Conservation (phyloP, 2,329 filamentous ascomycete genomes). For the Epichloe glyceriae region DNA sequence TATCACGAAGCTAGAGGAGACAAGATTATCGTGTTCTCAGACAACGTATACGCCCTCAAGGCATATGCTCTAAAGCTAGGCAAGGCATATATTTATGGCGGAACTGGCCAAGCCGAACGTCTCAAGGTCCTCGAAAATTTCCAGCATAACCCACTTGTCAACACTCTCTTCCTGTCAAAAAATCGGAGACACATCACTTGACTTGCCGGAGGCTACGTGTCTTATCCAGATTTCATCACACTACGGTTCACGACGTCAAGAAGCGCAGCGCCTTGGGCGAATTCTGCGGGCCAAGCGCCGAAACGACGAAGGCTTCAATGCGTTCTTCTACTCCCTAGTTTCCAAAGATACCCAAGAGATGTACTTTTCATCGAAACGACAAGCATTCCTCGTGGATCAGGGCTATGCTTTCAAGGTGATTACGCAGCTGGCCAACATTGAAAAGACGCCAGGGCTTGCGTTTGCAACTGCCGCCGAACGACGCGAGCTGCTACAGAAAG, state of each 20-base stretch:
- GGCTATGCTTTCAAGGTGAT: slow-evolving; percentile 99
- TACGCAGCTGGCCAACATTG: slow-evolving; percentile 84
- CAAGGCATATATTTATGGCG: slow-evolving; percentile 86
- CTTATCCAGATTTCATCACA: slow-evolving; percentile 96
- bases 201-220: slow-evolving; percentile 90
- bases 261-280: slow-evolving; percentile 83
- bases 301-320: slow-evolving; percentile 97
- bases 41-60: slow-evolving; percentile 88
- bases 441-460: slow-evolving; percentile 65
- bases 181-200: slow-evolving; percentile 96
- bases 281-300: slow-evolving; percentile 90
- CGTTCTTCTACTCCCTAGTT: slow-evolving; percentile 96
- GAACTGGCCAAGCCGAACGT: slow-evolving; percentile 74
- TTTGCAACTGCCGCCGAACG: slow-evolving; percentile 71
- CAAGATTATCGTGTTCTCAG: slow-evolving; percentile 96
- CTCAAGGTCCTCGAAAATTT: slow-evolving; percentile 86
- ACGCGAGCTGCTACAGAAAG: slow-evolving; percentile 75
- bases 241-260: slow-evolving; percentile 91
- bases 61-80: slow-evolving; percentile 71
- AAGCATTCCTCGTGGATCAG: slow-evolving; percentile 94
- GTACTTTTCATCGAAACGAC: slow-evolving; percentile 92
- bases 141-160: slow-evolving; percentile 78
- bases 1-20: slow-evolving; percentile 91
- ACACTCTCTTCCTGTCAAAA: slow-evolving; percentile 95
- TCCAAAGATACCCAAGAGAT: slow-evolving; percentile 97